Percentiles rank a stretch among this genome's conserved stretches.
Evolutionary conservation across 306 rosid species (phyloP).

Genomic region (Vachellia collinsii): DNA sequence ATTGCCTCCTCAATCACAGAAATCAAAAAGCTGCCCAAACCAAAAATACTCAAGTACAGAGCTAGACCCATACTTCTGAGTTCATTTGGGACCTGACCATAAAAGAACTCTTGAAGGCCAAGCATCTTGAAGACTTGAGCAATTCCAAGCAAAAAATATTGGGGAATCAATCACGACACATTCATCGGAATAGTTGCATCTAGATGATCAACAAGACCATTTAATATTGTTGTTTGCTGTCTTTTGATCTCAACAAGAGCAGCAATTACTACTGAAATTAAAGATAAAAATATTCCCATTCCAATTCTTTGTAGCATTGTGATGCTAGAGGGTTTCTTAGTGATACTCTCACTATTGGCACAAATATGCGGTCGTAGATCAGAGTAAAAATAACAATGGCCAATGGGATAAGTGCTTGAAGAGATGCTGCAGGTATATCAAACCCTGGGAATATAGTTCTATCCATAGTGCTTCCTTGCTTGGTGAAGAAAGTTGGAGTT

Average conservation of each 20-base stretch:
- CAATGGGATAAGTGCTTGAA: conserved; percentile 51
- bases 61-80: conserved; percentile 61
- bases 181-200: conserved; percentile 62
- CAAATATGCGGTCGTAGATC: conserved; percentile 59
- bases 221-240: conserved; percentile 49
- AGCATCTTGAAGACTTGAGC: conserved; percentile 61
- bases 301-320: conserved; percentile 5
- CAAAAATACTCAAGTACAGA: conserved; percentile 55
- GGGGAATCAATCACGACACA: conserved; percentile 74
- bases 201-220: conserved; percentile 58
- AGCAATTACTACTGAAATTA: conserved; percentile 52
- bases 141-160: conserved; percentile 54
- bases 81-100: conserved; percentile 43
- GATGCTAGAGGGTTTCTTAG: conserved; percentile 47
- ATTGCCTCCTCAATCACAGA: not conserved
- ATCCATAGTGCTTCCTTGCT: conserved; percentile 59
- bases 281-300: conserved; percentile 51
- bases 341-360: conserved; percentile 56
- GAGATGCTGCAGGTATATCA: conserved; percentile 67
- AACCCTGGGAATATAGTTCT: conserved; percentile 55
- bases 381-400: conserved; percentile 32
- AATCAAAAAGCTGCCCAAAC: conserved; percentile 50
- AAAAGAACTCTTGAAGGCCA: conserved; percentile 75
- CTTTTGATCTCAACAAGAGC: conserved; percentile 64
- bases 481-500: conserved; percentile 43